Conservation (phyloP, 2,329 filamentous ascomycete genomes). For the Cordyceps fumosorosea region DNA sequence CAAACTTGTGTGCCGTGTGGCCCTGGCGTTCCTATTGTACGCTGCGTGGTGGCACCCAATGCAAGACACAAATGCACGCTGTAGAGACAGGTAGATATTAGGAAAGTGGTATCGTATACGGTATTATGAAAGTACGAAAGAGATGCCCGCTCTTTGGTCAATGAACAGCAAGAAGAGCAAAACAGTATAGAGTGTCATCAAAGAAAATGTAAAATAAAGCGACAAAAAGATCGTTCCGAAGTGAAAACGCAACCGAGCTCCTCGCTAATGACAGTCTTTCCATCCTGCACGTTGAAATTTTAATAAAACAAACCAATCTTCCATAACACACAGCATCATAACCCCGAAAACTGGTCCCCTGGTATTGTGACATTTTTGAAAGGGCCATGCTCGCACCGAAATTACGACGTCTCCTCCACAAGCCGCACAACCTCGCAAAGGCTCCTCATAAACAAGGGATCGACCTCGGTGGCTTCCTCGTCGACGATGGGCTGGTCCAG, state of each 20-base stretch:
- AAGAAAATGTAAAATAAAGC: neutral
- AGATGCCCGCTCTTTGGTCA: neutral
- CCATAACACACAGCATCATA: neutral
- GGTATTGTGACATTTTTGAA: neutral
- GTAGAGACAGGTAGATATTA: neutral
- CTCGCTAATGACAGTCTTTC: slow-evolving; percentile 7
- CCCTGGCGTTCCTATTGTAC: too few species aligned
- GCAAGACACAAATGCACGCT: neutral
- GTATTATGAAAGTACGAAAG: neutral
- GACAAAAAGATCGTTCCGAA: neutral
- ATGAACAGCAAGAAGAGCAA: neutral
- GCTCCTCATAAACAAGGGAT: slow-evolving; percentile 33
- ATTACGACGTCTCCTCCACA: slow-evolving; percentile 25
- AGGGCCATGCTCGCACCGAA: neutral
- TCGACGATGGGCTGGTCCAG: slow-evolving; percentile 26
- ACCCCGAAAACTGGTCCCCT: neutral
- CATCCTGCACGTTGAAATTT: neutral
- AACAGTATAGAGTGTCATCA: neutral
- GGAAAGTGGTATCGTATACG: neutral
- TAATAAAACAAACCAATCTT: neutral
- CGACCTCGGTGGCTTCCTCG: slow-evolving; percentile 24
- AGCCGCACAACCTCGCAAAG: slow-evolving; percentile 37
- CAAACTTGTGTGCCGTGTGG: too few species aligned
- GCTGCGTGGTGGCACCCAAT: too few species aligned
- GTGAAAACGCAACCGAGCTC: neutral